phyloP scores from a whole-genome alignment of 495 filamentous ascomycete genomes.

The Annulohypoxylon nitens region DNA sequence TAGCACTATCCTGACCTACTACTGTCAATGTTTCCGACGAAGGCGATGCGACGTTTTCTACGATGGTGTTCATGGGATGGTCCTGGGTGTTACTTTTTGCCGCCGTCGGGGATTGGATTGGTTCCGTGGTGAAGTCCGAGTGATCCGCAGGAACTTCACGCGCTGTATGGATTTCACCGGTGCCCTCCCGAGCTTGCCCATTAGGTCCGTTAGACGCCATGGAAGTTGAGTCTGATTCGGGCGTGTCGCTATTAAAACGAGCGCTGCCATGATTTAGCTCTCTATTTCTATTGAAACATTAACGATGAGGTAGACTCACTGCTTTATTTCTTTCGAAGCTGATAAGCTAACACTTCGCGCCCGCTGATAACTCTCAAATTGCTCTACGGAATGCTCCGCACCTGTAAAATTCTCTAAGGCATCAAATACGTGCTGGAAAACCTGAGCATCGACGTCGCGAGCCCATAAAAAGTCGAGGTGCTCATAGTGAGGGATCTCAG shows the following conservation, averaged over 20 bases:
- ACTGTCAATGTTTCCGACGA: conserved; percentile 20
- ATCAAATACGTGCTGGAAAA: conserved; percentile 91
- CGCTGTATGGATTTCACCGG: conserved; percentile 32
- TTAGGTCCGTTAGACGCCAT: conserved; percentile 41
- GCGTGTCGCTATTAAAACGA: conserved; percentile 44
- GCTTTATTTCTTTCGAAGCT: conserved; percentile 45
- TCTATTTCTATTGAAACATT: conserved; percentile 29
- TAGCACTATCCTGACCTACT: conserved; percentile 20
- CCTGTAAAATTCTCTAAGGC: conserved; percentile 78
- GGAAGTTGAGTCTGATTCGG: conserved; percentile 46
- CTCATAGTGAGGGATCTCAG: conserved; percentile 89
- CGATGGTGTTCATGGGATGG: conserved; percentile 35
- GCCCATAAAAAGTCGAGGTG: conserved; percentile 99
- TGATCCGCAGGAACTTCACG: conserved; percentile 28
- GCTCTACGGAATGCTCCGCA: conserved; percentile 63
- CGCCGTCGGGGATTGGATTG: not conserved
- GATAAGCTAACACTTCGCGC: conserved; percentile 55
- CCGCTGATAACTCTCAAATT: conserved; percentile 62
- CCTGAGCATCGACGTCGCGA: conserved; percentile 80
- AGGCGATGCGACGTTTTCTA: conserved; percentile 27
- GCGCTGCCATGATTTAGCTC: conserved; percentile 37
- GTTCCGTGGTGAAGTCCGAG: conserved; percentile 18
- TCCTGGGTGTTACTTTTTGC: conserved; percentile 28
- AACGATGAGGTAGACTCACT: conserved; percentile 41
- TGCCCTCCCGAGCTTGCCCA: conserved; percentile 16